Conservation (phyloP, 192 early-diverging fungal species). For the Coemansia sp. region DNA sequence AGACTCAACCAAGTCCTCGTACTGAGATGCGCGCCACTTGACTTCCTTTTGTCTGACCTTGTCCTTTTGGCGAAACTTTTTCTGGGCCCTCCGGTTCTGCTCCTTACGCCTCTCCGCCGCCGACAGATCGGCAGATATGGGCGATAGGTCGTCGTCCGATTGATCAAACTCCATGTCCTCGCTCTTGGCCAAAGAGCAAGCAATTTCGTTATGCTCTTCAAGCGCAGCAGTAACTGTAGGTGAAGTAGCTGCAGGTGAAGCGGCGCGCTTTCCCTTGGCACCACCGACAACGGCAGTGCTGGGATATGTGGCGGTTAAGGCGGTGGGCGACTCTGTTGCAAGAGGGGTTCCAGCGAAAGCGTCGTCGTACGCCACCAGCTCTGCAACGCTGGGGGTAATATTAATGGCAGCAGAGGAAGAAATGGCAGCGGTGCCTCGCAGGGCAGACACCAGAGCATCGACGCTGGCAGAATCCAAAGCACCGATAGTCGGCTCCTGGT, state of each 20-base stretch:
- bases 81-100: conserved; percentile 53
- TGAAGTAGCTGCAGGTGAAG: too few species aligned
- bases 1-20: conserved; percentile 38
- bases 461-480: conserved; percentile 32
- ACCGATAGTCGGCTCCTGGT: conserved; percentile 1
- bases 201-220: conserved; percentile 6
- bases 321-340: too few species aligned
- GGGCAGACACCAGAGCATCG: conserved; percentile 28
- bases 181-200: background rate
- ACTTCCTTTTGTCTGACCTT: conserved; percentile 53
- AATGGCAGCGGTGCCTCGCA: conserved; percentile 38
- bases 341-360: background rate
- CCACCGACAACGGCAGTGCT: background rate
- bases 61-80: conserved; percentile 53
- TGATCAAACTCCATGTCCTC: conserved; percentile 7
- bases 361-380: background rate
- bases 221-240: background rate
- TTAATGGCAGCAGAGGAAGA: background rate
- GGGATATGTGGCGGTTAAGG: too few species aligned
- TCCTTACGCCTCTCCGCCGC: conserved; percentile 46
- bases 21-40: conserved; percentile 52
- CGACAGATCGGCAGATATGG: conserved; percentile 23
- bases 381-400: too few species aligned
- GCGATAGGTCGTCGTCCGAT: conserved; percentile 8
- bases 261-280: background rate